phyloP scores from a whole-genome alignment of 176 grass and related monocot genomes.

The Aegilops tauschii region DNA sequence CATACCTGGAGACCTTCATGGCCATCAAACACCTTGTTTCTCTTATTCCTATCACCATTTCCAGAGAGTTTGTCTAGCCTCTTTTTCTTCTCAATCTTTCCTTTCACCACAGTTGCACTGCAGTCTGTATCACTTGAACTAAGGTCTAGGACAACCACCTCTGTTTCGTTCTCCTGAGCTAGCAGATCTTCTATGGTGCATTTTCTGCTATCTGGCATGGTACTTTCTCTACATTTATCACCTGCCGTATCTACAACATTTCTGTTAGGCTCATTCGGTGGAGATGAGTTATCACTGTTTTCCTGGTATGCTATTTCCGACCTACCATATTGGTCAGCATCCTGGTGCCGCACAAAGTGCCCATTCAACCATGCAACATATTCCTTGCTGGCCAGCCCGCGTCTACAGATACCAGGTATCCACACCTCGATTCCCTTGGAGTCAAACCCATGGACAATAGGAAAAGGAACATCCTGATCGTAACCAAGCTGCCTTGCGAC shows the following conservation, averaged over 20 bases:
- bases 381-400: constrained; percentile 40
- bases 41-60: constrained; percentile 14
- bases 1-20: background rate
- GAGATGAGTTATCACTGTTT: background rate
- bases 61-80: constrained; percentile 13
- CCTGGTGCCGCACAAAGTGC: background rate
- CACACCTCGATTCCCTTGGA: constrained; percentile 9
- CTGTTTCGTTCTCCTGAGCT: background rate
- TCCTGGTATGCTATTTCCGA: background rate
- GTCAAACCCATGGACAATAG: background rate
- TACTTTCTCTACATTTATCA: background rate
- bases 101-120: background rate
- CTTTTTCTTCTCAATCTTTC: constrained; percentile 11
- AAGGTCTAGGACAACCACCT: constrained; percentile 18
- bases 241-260: background rate
- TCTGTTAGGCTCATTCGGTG: background rate
- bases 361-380: constrained; percentile 42
- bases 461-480: constrained; percentile 46
- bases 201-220: background rate
- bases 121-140: background rate
- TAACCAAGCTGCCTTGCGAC: constrained; percentile 65
- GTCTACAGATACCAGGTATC: constrained; percentile 44
- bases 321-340: constrained; percentile 13
- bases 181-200: background rate
- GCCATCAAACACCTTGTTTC: background rate